Evolutionary conservation across 2,329 filamentous ascomycete species (phyloP).

Genomic region (Tetracladium maxilliforme): DNA sequence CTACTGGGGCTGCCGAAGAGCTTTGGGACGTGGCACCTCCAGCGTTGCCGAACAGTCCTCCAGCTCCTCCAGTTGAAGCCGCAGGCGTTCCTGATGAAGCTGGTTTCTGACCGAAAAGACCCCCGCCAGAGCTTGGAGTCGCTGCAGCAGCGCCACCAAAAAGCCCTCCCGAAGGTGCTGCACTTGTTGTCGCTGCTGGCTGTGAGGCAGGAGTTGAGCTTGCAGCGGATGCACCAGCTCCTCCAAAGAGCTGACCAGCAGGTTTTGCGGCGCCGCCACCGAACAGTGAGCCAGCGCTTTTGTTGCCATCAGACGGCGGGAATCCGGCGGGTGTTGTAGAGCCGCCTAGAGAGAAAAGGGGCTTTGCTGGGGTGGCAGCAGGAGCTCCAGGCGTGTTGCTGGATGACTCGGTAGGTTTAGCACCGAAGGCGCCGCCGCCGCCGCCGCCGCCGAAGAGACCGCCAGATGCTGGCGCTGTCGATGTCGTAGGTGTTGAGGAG

Average conservation of each 20-base stretch:
- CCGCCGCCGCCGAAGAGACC: constrained; percentile 14
- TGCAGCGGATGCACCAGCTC: constrained; percentile 4
- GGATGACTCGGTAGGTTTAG: constrained; percentile 12
- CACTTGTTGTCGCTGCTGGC: constrained; percentile 1
- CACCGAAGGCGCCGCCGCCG: constrained; percentile 7
- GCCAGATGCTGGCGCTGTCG: constrained; percentile 8
- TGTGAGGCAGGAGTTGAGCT: constrained; percentile 10
- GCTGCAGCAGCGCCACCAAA: constrained; percentile 3
- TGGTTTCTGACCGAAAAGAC: constrained; percentile 7
- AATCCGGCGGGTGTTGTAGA: constrained; percentile 16
- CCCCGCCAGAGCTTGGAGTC: constrained; percentile 5
- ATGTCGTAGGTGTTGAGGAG: constrained; percentile 5
- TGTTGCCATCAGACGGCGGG: constrained; percentile 13
- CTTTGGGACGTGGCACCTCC: constrained; percentile 3
- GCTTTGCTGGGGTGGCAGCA: constrained; percentile 7
- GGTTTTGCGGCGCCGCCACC: constrained; percentile 12
- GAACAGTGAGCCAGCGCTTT: constrained; percentile 11
- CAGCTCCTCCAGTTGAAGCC: constrained; percentile 2
- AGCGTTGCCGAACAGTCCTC: constrained; percentile 6
- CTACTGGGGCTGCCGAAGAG: constrained; percentile 3
- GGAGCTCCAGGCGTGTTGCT: no score
- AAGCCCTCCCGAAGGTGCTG: constrained; percentile 2
- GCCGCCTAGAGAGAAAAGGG: constrained; percentile 6
- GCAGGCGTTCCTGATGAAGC: constrained; percentile 4
- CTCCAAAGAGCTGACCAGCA: constrained; percentile 4